phyloP scores from a whole-genome alignment of 2,329 filamentous ascomycete genomes.

The Hirsutella minnesotensis region DNA sequence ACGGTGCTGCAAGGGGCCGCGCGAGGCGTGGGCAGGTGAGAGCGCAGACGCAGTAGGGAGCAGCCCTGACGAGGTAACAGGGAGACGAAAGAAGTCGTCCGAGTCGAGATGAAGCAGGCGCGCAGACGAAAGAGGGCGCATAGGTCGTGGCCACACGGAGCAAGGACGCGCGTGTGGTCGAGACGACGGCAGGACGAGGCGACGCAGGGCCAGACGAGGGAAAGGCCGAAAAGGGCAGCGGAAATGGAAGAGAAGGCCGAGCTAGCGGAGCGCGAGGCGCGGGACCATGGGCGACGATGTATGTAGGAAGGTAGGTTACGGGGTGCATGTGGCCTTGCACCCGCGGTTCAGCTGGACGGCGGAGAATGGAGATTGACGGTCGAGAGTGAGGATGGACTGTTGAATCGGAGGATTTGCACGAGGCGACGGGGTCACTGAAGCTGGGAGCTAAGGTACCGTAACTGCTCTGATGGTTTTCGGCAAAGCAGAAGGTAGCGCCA shows the following conservation, averaged over 20 bases:
- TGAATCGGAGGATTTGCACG: not conserved
- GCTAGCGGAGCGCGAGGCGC: not conserved
- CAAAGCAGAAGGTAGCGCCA: no score
- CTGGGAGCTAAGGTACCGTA: no score
- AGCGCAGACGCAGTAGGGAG: not conserved
- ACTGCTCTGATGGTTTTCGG: no score
- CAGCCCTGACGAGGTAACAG: not conserved
- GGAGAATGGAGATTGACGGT: not conserved
- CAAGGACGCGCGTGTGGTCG: not conserved
- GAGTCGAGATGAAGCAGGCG: not conserved
- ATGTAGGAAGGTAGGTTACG: no score
- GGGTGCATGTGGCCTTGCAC: constrained; percentile 11
- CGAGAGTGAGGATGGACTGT: not conserved
- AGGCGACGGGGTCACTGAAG: not conserved
- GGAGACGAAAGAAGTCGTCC: not conserved
- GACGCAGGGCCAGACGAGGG: not conserved
- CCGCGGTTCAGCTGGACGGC: constrained; percentile 1
- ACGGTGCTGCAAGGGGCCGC: not conserved
- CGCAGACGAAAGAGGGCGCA: not conserved
- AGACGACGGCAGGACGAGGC: not conserved
- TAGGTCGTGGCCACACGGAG: not conserved
- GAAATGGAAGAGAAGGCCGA: not conserved
- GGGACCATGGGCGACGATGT: not conserved
- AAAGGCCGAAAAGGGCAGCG: not conserved
- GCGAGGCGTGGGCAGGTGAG: not conserved